Conservation (phyloP, 768 basidiomycete species). For the Pholiota microspora region DNA sequence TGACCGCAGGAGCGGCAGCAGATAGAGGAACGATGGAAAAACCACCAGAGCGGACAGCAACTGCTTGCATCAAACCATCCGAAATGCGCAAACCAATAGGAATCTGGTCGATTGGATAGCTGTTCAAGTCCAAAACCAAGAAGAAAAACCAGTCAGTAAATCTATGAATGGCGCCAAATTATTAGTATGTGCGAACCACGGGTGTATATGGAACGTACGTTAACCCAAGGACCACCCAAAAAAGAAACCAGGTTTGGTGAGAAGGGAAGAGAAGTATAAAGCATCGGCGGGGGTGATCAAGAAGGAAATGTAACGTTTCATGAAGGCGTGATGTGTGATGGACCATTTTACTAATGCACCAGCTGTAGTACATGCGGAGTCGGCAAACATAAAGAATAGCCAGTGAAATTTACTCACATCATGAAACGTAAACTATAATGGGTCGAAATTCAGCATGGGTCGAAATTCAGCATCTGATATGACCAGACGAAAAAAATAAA, state of each 20-base stretch:
- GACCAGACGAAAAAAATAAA: too few relatives aligned
- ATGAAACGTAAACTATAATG: constrained; percentile 65
- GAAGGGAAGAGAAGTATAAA: constrained; percentile 90
- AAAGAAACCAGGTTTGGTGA: constrained; percentile 91
- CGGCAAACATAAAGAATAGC: background rate
- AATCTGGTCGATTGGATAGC: constrained; percentile 61
- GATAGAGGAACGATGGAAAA: constrained; percentile 76
- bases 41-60: constrained; percentile 84
- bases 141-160: constrained; percentile 88
- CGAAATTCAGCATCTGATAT: too few relatives aligned
- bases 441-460: too few relatives aligned
- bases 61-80: constrained; percentile 76
- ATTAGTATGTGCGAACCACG: background rate
- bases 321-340: constrained; percentile 55
- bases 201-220: constrained; percentile 49
- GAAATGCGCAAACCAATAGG: constrained; percentile 69
- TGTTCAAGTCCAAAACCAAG: constrained; percentile 85
- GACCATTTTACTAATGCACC: constrained; percentile 64
- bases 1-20: constrained; percentile 83
- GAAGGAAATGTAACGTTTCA: constrained; percentile 86
- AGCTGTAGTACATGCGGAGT: constrained; percentile 42
- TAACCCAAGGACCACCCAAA: constrained; percentile 62
- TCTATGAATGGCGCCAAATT: constrained; percentile 34
- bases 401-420: constrained; percentile 55
- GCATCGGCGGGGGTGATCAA: constrained; percentile 93